A percentile compares a stretch with the other conserved stretches of the same genome.
Evolutionary conservation across 257 asterid genomes (phyloP).

Genomic region (Knoxia roxburghii): DNA sequence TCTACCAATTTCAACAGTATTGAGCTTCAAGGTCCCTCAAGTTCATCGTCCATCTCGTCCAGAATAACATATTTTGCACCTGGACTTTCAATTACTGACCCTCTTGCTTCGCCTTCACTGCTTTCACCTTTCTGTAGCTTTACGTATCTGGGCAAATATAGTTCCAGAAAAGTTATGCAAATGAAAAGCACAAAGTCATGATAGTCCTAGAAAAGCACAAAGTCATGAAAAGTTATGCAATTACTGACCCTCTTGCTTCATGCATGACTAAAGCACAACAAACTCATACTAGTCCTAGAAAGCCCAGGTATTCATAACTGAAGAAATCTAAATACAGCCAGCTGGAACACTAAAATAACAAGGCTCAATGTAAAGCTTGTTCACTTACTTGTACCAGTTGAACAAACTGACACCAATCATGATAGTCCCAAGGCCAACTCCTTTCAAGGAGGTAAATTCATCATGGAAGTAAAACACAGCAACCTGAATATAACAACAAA

Average conservation of each 20-base stretch:
- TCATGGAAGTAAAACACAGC: slow-evolving; percentile 97
- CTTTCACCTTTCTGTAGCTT: slow-evolving; percentile 63
- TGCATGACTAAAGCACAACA: not conserved
- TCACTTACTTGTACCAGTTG: slow-evolving; percentile 98
- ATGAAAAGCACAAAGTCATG: not conserved
- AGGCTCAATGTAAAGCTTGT: slow-evolving; percentile 11
- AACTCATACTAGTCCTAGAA: not conserved
- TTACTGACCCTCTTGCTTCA: slow-evolving; percentile 8
- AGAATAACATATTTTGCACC: slow-evolving; percentile 72
- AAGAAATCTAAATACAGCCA: not conserved
- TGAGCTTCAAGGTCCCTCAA: slow-evolving; percentile 33
- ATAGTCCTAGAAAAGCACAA: too few species aligned
- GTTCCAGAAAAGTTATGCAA: not conserved
- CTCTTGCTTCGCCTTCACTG: slow-evolving; percentile 26
- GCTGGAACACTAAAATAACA: not conserved
- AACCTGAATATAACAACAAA: slow-evolving; percentile 46
- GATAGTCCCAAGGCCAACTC: slow-evolving; percentile 69
- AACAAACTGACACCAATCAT: slow-evolving; percentile 90
- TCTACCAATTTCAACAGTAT: not conserved
- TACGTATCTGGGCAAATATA: slow-evolving; percentile 39
- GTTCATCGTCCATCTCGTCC: slow-evolving; percentile 79
- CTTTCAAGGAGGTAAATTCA: slow-evolving; percentile 83
- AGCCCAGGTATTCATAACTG: not conserved
- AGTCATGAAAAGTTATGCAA: too few species aligned
- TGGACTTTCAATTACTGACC: slow-evolving; percentile 22